These are phyloP conservation scores for Stagonosporopsis rhizophila DNA, from an alignment of 2,329 filamentous ascomycete species.

Conservation along the genomic window DNA sequence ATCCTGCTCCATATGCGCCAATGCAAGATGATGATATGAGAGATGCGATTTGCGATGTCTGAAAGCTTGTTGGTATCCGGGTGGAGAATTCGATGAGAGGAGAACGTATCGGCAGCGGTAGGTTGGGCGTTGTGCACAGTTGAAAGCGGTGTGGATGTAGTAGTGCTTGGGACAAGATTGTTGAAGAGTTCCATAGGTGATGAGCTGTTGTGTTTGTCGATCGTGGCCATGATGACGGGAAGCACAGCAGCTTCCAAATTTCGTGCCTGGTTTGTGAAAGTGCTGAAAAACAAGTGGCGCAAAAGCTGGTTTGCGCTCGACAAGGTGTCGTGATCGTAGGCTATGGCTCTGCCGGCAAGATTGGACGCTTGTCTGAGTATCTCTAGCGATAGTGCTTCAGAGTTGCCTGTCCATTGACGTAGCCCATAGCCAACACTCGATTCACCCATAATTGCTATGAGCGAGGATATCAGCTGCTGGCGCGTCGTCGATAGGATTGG, in stretches of 20 bases:
- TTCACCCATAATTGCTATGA: slow-evolving; percentile 51
- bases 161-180: slow-evolving; percentile 43
- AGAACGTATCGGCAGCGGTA: slow-evolving; percentile 34
- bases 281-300: slow-evolving; percentile 41
- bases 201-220: slow-evolving; percentile 43
- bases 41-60: slow-evolving; percentile 77
- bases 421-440: slow-evolving; percentile 33
- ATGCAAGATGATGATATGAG: slow-evolving; percentile 84
- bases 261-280: slow-evolving; percentile 42
- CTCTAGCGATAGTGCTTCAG: slow-evolving; percentile 55
- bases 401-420: slow-evolving; percentile 49
- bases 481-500: slow-evolving; percentile 24
- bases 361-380: slow-evolving; percentile 53
- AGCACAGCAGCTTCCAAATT: slow-evolving; percentile 38
- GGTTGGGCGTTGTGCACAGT: slow-evolving; percentile 22
- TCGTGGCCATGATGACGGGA: slow-evolving; percentile 34
- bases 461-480: slow-evolving; percentile 39
- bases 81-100: slow-evolving; percentile 19
- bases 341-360: slow-evolving; percentile 36
- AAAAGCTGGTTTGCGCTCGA: slow-evolving; percentile 47
- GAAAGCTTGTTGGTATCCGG: slow-evolving; percentile 53
- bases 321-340: slow-evolving; percentile 46
- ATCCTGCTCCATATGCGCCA: slow-evolving; percentile 88
- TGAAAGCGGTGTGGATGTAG: slow-evolving; percentile 23
- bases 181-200: slow-evolving; percentile 56